These are phyloP conservation scores for Bacidia rubella DNA, from an alignment of 495 filamentous ascomycete genomes.

Conservation along the genomic window DNA sequence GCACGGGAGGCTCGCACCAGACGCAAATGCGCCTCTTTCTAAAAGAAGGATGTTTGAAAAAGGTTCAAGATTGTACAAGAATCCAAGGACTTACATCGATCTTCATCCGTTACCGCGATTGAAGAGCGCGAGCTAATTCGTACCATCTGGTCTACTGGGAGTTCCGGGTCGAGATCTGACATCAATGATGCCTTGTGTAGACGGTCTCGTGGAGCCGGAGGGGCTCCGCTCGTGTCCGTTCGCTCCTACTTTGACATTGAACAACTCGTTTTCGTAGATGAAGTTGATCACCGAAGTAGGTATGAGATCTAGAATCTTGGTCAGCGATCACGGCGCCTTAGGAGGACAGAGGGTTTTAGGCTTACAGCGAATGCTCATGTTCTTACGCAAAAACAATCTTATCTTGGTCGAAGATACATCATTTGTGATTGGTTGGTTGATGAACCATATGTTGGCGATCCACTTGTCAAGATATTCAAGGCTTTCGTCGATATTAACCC, in stretches of 20 bases:
- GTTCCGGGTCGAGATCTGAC: not conserved
- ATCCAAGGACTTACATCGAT: too few relatives aligned
- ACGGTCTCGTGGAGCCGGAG: constrained; percentile 2
- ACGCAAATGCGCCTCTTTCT: too few relatives aligned
- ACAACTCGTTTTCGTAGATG: constrained; percentile 7
- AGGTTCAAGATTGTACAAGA: too few relatives aligned
- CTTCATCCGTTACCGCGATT: too few relatives aligned
- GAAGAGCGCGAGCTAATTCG: too few relatives aligned
- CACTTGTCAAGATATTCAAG: constrained; percentile 7
- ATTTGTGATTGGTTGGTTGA: constrained; percentile 14
- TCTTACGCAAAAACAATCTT: constrained; percentile 49
- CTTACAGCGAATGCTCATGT: constrained; percentile 39
- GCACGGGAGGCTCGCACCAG: too few relatives aligned
- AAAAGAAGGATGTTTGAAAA: too few relatives aligned
- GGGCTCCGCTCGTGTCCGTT: constrained; percentile 1
- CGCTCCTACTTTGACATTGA: constrained; percentile 1
- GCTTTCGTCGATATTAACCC: constrained; percentile 11
- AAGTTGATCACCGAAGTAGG: constrained; percentile 5
- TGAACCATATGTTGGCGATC: constrained; percentile 9
- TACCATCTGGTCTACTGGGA: not conserved
- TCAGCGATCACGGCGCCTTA: not conserved
- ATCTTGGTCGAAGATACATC: constrained; percentile 44
- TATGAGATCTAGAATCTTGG: constrained; percentile 21
- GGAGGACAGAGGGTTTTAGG: not conserved
- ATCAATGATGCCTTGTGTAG: not conserved